Evolutionary conservation across 202 grass and related monocot species (phyloP).

Genomic region (Bolboschoenoplectus hybrid): DNA sequence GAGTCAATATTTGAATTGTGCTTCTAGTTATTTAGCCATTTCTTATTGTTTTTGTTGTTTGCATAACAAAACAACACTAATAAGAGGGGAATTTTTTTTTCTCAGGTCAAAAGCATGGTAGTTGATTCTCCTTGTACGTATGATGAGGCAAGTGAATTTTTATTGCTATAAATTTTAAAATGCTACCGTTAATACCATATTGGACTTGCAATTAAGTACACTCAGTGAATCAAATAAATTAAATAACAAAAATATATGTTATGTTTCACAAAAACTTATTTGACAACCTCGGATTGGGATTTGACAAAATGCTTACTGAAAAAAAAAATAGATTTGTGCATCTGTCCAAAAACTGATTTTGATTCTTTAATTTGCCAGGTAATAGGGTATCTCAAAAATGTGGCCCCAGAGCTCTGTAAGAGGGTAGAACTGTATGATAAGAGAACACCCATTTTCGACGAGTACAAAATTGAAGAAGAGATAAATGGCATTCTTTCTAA

Average conservation of each 20-base stretch:
- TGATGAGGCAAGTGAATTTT: conserved; percentile 64
- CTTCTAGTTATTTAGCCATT: conserved; percentile 24
- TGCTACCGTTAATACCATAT: not conserved
- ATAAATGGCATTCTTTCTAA: conserved; percentile 90
- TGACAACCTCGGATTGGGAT: not conserved
- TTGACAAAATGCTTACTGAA: conserved; percentile 6
- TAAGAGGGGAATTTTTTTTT: not conserved
- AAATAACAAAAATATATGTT: conserved; percentile 3
- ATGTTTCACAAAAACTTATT: not conserved
- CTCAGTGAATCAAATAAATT: not conserved
- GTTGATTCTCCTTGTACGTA: conserved; percentile 92
- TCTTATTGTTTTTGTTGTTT: conserved; percentile 35
- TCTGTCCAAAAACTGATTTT: conserved; percentile 15
- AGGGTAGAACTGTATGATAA: conserved; percentile 84
- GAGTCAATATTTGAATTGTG: not conserved
- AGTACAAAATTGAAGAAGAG: conserved; percentile 93
- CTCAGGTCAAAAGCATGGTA: conserved; percentile 79
- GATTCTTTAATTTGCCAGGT: conserved; percentile 53
- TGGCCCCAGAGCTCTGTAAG: conserved; percentile 83
- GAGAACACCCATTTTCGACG: conserved; percentile 89
- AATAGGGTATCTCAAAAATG: conserved; percentile 84
- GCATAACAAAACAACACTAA: not conserved
- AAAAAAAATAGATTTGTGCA: not conserved
- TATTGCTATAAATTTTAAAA: conserved; percentile 25
- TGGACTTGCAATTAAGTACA: conserved; percentile 27